A percentile compares a stretch with the other conserved stretches of the same genome.
Evolutionary conservation across 148 eudicot species (phyloP).

Genomic region (Arctostaphylos glauca): DNA sequence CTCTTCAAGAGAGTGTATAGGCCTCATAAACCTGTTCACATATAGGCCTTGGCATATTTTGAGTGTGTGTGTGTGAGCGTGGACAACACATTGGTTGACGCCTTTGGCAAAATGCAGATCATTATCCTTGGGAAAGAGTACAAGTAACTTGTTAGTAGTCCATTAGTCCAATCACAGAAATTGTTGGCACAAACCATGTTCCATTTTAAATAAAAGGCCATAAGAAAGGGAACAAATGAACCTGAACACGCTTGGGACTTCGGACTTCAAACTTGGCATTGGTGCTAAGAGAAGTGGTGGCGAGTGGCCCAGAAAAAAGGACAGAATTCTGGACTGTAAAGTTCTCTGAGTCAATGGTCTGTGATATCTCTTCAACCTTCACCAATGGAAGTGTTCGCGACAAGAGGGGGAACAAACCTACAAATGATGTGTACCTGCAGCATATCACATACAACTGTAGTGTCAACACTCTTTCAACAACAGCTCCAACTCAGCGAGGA

Average conservation of each 20-base stretch:
- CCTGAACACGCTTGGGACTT: constrained; percentile 96
- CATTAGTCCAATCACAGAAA: not conserved
- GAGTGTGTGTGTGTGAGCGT: not conserved
- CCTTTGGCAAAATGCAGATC: not conserved
- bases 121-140: not conserved
- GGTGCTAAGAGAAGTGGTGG: constrained; percentile 81
- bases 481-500: not conserved
- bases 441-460: not conserved
- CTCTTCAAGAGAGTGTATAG: not conserved
- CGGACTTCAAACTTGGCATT: constrained; percentile 91
- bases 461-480: not conserved
- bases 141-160: not conserved
- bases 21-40: not conserved
- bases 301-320: constrained; percentile 66
- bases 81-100: not conserved
- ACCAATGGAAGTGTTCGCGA: constrained; percentile 56
- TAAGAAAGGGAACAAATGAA: constrained; percentile 16
- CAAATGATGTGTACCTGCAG: constrained; percentile 83
- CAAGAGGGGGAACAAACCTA: constrained; percentile 70
- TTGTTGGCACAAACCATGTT: not conserved
- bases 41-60: not conserved
- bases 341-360: constrained; percentile 70
- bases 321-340: constrained; percentile 86
- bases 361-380: constrained; percentile 90
- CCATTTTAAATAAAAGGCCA: not conserved